Base-by-base conservation (phyloP, 805 yeast genomes). In the Sugiyamaella floridensis region DNA sequence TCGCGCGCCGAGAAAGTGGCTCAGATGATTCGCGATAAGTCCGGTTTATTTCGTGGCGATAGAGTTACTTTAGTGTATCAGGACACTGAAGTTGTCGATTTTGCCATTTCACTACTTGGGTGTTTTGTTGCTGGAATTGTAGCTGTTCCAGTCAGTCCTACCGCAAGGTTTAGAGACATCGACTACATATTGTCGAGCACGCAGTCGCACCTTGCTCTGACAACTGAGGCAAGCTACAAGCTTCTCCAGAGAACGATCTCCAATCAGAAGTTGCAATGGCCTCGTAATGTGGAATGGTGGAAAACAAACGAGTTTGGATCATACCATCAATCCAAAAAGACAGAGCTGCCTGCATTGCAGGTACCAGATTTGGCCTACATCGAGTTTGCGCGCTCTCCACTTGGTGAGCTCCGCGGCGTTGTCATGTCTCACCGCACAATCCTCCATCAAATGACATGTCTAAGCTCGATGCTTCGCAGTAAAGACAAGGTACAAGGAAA, bases 121-220 rank as follows among this genome's bases (percentile, higher is more conserved):
- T 90, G 97, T 64, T 87, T 92, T 59, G 72, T 92, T 52, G 95
- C 97, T 1, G 96, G 96, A 1, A 85, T 89, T 45, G 90, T 93
- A 1, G 98, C 98, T 0, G 92, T 93, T 4, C 99, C 99, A 0
- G 81, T 93, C 43, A 86, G 86, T 50, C 83, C 89, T 54, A 86
- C 82, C 50, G 77, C 81, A 26, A 83, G 85, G 32, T 70, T 83
- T 26, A 73, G 73, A 43, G 96, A 89, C 57, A 81, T 89, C 55
- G 75, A 80, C 12, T 82, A 81, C 55, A 85, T 90, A 34, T 79
- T 90, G 67, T 78, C 77, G 44, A 74, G 78, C 32, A 86, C 97
- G 0, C 86, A 83, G 54, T 78, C 95, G 0, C 89, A 85, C 64
- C 73, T 87, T 49, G 83, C 90, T 48, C 71, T 93, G 29, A 83